Percentiles rank a stretch among this genome's conserved stretches.
These are phyloP conservation scores for Porodaedalea pini DNA, from an alignment of 1,284 basidiomycete genomes.

Conservation along the genomic window DNA sequence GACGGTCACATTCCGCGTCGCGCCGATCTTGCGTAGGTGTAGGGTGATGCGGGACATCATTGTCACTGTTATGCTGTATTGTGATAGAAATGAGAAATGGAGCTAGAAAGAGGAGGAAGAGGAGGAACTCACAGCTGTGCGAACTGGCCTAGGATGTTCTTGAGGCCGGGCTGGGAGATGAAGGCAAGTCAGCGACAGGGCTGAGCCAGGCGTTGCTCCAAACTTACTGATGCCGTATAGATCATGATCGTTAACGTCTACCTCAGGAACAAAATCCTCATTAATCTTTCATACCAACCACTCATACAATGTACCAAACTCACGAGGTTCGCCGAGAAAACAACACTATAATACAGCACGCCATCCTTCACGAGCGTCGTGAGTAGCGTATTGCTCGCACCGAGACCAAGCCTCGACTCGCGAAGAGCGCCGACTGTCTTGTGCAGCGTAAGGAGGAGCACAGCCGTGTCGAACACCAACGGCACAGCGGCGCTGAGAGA, in stretches of 20 bases:
- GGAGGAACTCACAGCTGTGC: slow-evolving; percentile 3
- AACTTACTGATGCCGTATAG: slow-evolving; percentile 17
- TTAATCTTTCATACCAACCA: neutral
- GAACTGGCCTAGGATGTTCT: slow-evolving; percentile 22
- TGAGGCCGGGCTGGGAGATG: slow-evolving; percentile 16
- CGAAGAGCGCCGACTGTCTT: neutral
- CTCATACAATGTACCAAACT: neutral
- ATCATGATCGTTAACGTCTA: slow-evolving; percentile 20
- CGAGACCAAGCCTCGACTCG: neutral
- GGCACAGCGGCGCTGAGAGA: slow-evolving; percentile 5
- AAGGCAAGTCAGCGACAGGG: neutral
- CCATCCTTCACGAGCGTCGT: slow-evolving; percentile 14
- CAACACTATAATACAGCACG: slow-evolving; percentile 14
- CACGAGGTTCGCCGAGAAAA: slow-evolving; percentile 17
- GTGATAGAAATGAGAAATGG: neutral
- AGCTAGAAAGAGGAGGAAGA: neutral
- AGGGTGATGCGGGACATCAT: slow-evolving; percentile 24
- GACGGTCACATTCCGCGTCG: neutral
- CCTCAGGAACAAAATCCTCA: too few species aligned
- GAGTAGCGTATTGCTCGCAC: neutral
- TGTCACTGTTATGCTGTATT: slow-evolving; percentile 14
- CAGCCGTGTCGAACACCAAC: slow-evolving; percentile 15
- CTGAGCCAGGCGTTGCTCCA: neutral
- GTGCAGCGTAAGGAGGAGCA: slow-evolving; percentile 8
- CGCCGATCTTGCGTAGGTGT: slow-evolving; percentile 13